Evolutionary conservation across 2,329 filamentous ascomycete species (phyloP), one percentile per base, ranked within the genome.

Genomic region (Neopestalotiopsis rosae): DNA sequence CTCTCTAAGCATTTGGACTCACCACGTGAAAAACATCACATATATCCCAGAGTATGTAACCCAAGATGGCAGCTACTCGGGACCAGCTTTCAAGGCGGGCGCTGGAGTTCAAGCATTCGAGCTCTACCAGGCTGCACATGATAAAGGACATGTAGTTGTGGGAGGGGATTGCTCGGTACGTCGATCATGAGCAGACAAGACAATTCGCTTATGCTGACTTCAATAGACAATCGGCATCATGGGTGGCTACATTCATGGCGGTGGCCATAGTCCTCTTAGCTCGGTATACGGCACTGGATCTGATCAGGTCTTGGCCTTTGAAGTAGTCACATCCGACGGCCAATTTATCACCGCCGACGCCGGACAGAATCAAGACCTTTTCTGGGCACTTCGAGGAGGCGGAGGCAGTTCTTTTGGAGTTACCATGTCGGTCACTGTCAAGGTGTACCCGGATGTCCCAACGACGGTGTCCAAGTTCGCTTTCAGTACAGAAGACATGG

Each of bases 211-310:
- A 28, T 28, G 24, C 24, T 28, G 24, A 38, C 10, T 10, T 38
- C 34, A 28, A 7, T 38, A 38, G 34, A 85, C 82, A 0, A 86
- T 89, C 5, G 87, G 87, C 3, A 69, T 87, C 5, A 83, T 84
- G 0, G 88, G 88, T 13, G 88, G 88, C 1, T 90, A 86, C 71
- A 83, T 79, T 0, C 84, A 86, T 74, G 87, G 86, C 1, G 88
- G 86, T 17, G 88, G 88, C 0, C 87, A 89, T 72, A 83, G 80
- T 0, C 76, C 81, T 0, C 76, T 89, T 0, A 76, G 74, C 5
- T 83, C 83, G 1, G 34, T 38, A 6, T 63, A 63, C 4, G 61
- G 61, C 4, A 14, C 14, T 4, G 61, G 28, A 5, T 24, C 61
- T 6, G 61, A 63, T 17, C 14, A 52, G 5, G 28, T 52, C 40